These are phyloP conservation scores for Cymbopogon flexuosus DNA, from an alignment of 202 grass and related monocot species.

Conservation along the genomic window DNA sequence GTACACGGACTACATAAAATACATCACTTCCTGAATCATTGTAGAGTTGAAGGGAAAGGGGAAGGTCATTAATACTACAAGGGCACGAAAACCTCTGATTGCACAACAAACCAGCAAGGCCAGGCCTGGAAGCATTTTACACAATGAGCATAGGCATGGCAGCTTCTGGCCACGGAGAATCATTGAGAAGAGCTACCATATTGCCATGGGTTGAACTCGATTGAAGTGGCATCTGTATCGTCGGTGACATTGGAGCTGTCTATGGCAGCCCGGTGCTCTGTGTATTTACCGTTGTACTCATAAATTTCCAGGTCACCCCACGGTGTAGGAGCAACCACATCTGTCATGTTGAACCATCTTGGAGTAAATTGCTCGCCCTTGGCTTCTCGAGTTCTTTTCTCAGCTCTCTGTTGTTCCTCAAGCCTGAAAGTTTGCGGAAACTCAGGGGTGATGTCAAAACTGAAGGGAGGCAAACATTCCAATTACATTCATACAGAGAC, in stretches of 20 bases:
- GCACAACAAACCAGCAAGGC: conserved; percentile 29
- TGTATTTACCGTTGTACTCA: conserved; percentile 79
- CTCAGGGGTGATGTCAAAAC: background rate
- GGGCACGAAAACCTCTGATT: conserved; percentile 36
- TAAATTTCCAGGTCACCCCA: conserved; percentile 89
- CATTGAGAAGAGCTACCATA: conserved; percentile 47
- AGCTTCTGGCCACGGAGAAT: conserved; percentile 27
- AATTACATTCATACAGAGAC: background rate
- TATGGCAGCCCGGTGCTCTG: conserved; percentile 49
- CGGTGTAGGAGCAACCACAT: conserved; percentile 51
- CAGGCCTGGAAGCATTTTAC: conserved; percentile 20
- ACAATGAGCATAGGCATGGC: conserved; percentile 16
- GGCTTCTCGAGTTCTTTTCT: conserved; percentile 72
- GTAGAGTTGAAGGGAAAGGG: background rate
- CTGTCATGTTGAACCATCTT: conserved; percentile 72
- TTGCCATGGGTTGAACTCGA: conserved; percentile 87
- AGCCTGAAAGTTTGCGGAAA: conserved; percentile 47
- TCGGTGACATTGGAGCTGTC: conserved; percentile 34
- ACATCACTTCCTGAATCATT: conserved; percentile 35
- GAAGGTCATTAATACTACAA: conserved; percentile 37
- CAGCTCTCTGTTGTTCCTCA: conserved; percentile 82
- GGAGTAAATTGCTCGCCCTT: conserved; percentile 64
- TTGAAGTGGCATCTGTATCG: conserved; percentile 41
- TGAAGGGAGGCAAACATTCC: background rate
- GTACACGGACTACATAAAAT: conserved; percentile 45